Evolutionary conservation across 1,284 basidiomycete species (phyloP).

Genomic region (Heimioporus retisporus): DNA sequence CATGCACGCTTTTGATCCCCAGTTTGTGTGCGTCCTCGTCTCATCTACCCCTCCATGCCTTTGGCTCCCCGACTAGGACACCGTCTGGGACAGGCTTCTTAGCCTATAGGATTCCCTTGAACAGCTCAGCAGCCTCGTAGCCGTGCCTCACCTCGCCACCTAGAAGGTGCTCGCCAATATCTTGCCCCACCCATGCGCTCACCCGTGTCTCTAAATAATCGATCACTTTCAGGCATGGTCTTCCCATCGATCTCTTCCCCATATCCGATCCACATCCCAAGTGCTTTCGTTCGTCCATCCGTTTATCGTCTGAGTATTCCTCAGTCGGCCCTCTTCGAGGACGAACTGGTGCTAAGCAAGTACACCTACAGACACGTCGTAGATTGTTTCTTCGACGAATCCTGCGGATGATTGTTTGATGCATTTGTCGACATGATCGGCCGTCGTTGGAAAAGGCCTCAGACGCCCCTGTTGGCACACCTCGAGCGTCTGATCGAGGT

Average conservation of each 20-base stretch:
- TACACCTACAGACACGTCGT: constrained; percentile 65
- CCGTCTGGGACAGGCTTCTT: constrained; percentile 65
- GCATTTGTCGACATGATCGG: constrained; percentile 52
- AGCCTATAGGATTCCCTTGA: constrained; percentile 66
- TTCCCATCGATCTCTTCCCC: constrained; percentile 56
- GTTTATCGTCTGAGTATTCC: constrained; percentile 13
- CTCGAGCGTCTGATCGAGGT: constrained; percentile 69
- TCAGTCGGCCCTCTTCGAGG: constrained; percentile 70
- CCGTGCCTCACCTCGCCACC: constrained; percentile 55
- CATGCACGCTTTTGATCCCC: constrained; percentile 72
- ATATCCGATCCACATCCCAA: constrained; percentile 71
- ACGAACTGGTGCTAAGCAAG: constrained; percentile 63
- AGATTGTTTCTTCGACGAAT: constrained; percentile 75
- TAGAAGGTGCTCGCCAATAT: constrained; percentile 66
- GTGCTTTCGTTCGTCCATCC: constrained; percentile 38
- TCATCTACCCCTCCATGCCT: constrained; percentile 78
- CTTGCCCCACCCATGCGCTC: not conserved
- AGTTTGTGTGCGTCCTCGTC: constrained; percentile 75
- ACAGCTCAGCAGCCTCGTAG: constrained; percentile 60
- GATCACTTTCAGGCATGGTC: constrained; percentile 62
- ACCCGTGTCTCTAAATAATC: constrained; percentile 50
- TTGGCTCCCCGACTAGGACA: constrained; percentile 57
- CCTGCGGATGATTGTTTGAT: constrained; percentile 62
- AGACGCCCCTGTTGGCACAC: constrained; percentile 49
- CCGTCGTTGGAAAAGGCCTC: constrained; percentile 48